phyloP scores from a whole-genome alignment of 106 monocot species.

The Allium sativum region DNA sequence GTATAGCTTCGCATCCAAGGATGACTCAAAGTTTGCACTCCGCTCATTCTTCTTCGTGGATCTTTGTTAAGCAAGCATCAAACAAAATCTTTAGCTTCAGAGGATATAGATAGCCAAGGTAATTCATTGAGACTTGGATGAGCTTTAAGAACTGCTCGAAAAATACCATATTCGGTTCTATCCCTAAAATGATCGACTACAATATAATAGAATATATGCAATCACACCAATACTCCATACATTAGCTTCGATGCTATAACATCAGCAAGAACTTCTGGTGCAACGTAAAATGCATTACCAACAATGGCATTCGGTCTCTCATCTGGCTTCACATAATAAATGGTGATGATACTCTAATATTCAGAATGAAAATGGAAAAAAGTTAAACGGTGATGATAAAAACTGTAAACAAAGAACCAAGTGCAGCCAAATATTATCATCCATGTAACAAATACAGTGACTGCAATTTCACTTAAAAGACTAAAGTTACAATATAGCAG shows the following conservation, averaged over 20 bases:
- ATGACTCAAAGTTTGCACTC: constrained; percentile 72
- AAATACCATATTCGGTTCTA: constrained; percentile 83
- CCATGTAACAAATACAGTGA: no score
- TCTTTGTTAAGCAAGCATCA: constrained; percentile 75
- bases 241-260: constrained; percentile 63
- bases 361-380: no score
- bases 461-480: no score
- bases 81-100: constrained; percentile 79
- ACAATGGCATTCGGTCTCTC: constrained; percentile 24
- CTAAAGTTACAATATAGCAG: no score
- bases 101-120: constrained; percentile 73
- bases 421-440: no score
- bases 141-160: constrained; percentile 75
- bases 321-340: no score
- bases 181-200: constrained; percentile 93
- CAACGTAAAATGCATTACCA: constrained; percentile 23
- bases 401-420: no score
- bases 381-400: no score
- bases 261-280: constrained; percentile 18
- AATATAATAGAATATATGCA: constrained; percentile 79
- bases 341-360: no score
- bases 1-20: constrained; percentile 69
- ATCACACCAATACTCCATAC: constrained; percentile 91
- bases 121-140: constrained; percentile 70
- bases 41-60: constrained; percentile 79